These are phyloP conservation scores for Candida dajiaensis DNA, from an alignment of 805 yeast species.

Conservation along the genomic window DNA sequence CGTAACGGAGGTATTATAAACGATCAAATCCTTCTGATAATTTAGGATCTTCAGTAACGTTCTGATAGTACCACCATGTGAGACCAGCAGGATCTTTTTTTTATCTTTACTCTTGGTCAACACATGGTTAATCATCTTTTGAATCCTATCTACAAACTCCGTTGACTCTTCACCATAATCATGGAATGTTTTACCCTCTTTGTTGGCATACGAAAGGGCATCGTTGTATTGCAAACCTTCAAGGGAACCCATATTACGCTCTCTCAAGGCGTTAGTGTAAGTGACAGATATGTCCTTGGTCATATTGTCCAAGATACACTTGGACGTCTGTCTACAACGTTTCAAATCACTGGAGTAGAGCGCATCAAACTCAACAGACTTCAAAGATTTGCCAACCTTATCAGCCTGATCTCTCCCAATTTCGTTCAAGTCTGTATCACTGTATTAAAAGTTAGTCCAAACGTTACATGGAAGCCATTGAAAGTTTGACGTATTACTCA, in stretches of 20 bases:
- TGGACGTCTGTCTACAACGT: slow-evolving; percentile 58
- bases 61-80: slow-evolving; percentile 81
- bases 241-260: slow-evolving; percentile 71
- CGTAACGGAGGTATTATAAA: slow-evolving; percentile 72
- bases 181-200: slow-evolving; percentile 48
- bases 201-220: slow-evolving; percentile 46
- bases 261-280: slow-evolving; percentile 47
- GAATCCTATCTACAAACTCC: slow-evolving; percentile 44
- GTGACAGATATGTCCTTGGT: slow-evolving; percentile 21
- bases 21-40: slow-evolving; percentile 42
- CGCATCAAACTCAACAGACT: slow-evolving; percentile 25
- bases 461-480: too few species aligned
- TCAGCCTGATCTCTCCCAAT: slow-evolving; percentile 58
- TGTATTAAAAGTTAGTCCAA: neutral
- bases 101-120: slow-evolving; percentile 29
- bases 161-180: slow-evolving; percentile 58
- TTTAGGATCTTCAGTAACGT: slow-evolving; percentile 49
- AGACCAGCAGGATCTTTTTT: slow-evolving; percentile 55
- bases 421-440: slow-evolving; percentile 55
- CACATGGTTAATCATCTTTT: slow-evolving; percentile 38
- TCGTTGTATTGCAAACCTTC: slow-evolving; percentile 69
- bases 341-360: slow-evolving; percentile 35
- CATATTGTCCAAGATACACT: slow-evolving; percentile 30
- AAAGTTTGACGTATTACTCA: neutral
- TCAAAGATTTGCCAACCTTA: slow-evolving; percentile 41